phyloP scores from a whole-genome alignment of 352 stramenopile genomes.

The Pythium vanterpoolii region DNA sequence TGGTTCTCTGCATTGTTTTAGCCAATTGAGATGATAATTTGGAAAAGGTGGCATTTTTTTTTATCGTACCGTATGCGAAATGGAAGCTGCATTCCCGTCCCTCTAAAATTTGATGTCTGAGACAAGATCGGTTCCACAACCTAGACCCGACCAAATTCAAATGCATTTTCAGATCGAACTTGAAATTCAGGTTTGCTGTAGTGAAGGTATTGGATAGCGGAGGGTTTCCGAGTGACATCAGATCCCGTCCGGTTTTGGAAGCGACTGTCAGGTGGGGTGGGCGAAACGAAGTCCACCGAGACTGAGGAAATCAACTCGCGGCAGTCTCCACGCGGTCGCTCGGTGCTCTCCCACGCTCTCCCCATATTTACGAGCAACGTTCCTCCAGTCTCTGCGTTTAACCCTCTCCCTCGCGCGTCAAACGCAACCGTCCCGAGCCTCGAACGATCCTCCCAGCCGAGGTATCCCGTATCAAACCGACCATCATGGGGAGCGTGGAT shows the following conservation, averaged over 20 bases:
- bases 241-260: too few relatives aligned
- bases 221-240: constrained; percentile 18
- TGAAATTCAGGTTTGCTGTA: not conserved
- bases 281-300: constrained; percentile 15
- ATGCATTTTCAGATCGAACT: not conserved
- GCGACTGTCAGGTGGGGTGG: not conserved
- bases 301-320: not conserved
- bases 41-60: not conserved
- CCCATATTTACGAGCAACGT: not conserved
- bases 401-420: not conserved
- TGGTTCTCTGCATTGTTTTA: not conserved
- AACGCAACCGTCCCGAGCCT: not conserved
- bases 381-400: not conserved
- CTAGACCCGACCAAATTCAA: not conserved
- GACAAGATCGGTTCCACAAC: constrained; percentile 16
- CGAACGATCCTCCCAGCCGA: constrained; percentile 2
- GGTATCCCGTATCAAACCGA: not conserved
- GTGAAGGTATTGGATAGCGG: constrained; percentile 1
- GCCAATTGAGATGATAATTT: not conserved
- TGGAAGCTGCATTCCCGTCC: not conserved
- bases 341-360: too few relatives aligned
- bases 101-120: constrained; percentile 19
- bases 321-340: not conserved
- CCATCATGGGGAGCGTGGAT: constrained; percentile 56
- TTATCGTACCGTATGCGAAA: not conserved